Evolutionary conservation across 1,284 basidiomycete species (phyloP).

Genomic region (Trichosporon asahii): DNA sequence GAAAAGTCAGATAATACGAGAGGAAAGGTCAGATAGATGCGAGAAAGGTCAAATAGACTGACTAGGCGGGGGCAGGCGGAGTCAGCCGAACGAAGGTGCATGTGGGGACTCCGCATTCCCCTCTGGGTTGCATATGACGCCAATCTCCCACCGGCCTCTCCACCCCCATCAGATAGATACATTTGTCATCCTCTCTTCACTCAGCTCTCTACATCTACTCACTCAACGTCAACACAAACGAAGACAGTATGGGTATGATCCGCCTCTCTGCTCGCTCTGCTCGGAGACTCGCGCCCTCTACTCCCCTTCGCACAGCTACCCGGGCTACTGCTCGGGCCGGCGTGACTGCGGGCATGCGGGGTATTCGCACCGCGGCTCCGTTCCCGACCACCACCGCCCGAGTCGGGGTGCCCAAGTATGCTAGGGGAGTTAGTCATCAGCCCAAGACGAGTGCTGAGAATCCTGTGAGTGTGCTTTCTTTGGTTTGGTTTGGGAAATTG

Average conservation of each 20-base stretch:
- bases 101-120: slow-evolving; percentile 2
- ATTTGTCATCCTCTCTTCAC: too few relatives aligned
- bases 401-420: not conserved
- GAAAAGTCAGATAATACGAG: too few relatives aligned
- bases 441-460: slow-evolving; percentile 7
- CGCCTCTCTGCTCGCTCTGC: slow-evolving; percentile 1
- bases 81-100: not conserved
- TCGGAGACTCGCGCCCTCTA: not conserved
- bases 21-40: not conserved
- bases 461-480: slow-evolving; percentile 26
- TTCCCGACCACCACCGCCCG: not conserved
- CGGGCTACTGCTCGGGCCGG: not conserved
- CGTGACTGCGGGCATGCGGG: too few relatives aligned
- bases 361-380: not conserved
- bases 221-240: not conserved
- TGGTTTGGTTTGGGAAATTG: too few relatives aligned
- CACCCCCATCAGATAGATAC: too few relatives aligned
- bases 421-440: not conserved
- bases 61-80: not conserved
- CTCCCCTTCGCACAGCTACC: not conserved
- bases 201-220: too few relatives aligned
- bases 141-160: not conserved
- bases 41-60: not conserved
- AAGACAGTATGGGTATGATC: not conserved
- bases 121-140: not conserved